A percentile compares a stretch with the other conserved stretches of the same genome.
Evolutionary conservation across 208 protist genomes (phyloP).

Genomic region (Acanthamoeba royreba): DNA sequence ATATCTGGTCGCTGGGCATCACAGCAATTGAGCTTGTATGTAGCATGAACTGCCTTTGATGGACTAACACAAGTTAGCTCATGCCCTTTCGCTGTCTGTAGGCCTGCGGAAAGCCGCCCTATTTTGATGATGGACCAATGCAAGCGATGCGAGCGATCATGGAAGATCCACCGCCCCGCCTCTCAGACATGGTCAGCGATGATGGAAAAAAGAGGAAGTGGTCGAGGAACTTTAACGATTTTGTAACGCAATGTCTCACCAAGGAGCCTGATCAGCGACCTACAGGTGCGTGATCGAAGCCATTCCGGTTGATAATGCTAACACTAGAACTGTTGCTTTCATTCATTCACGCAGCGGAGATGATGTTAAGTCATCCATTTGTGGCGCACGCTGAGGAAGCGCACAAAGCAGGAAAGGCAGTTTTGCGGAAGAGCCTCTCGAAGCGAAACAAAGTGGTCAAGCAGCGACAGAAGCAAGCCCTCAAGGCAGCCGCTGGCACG

Average conservation of each 20-base stretch:
- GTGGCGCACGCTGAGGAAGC: background rate
- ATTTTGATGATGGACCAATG: conserved; percentile 24
- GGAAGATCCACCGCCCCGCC: background rate
- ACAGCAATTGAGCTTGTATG: background rate
- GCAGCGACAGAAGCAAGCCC: background rate
- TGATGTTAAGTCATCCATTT: conserved; percentile 17
- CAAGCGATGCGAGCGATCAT: background rate
- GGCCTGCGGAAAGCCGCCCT: background rate
- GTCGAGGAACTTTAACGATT: conserved; percentile 39
- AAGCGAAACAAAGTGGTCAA: background rate
- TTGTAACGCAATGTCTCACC: conserved; percentile 43
- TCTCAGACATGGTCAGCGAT: background rate
- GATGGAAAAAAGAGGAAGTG: conserved; percentile 2
- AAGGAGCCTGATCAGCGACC: conserved; percentile 35
- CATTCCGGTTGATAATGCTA: background rate
- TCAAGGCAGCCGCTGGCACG: too few species aligned
- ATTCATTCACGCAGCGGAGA: background rate
- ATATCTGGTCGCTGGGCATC: conserved; percentile 9
- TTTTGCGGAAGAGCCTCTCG: background rate
- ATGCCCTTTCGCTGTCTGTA: too few species aligned
- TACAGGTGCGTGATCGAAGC: background rate
- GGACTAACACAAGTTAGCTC: background rate
- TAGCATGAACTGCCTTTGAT: background rate
- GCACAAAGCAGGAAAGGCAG: background rate
- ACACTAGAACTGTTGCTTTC: background rate